Evolutionary conservation across 129 eudicot genomes (phyloP).

Genomic region (Pseudognaphalium luteoalbum): DNA sequence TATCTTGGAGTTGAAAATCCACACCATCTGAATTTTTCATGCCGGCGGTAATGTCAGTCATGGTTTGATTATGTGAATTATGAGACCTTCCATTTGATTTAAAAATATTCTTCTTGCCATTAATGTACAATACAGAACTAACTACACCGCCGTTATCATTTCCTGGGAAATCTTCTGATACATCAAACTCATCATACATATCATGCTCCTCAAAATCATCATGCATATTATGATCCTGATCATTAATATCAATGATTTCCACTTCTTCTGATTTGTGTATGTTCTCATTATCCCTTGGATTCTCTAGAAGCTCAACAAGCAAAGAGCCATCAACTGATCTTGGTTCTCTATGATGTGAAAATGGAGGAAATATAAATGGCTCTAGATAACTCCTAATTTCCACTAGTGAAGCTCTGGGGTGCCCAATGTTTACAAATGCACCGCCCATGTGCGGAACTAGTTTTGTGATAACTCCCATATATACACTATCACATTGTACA

Average conservation of each 20-base stretch:
- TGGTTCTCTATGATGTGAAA: constrained; percentile 41
- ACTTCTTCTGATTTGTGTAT: constrained; percentile 38
- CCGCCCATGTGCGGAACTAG: constrained; percentile 93
- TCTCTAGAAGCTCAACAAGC: constrained; percentile 43
- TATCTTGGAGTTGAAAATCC: constrained; percentile 35
- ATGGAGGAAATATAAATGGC: constrained; percentile 78
- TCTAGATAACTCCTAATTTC: constrained; percentile 53
- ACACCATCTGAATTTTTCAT: constrained; percentile 16
- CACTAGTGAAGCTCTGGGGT: constrained; percentile 70
- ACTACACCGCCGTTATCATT: constrained; percentile 56
- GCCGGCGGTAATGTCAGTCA: constrained; percentile 13
- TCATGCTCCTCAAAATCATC: constrained; percentile 67
- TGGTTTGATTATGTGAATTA: constrained; percentile 34
- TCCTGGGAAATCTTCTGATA: constrained; percentile 40
- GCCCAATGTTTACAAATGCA: constrained; percentile 92
- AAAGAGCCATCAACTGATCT: constrained; percentile 40
- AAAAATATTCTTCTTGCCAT: constrained; percentile 35
- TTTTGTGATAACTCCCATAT: constrained; percentile 74
- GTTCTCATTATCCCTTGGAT: constrained; percentile 38
- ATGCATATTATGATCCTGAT: constrained; percentile 35
- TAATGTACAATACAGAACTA: constrained; percentile 36
- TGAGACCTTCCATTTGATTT: constrained; percentile 37
- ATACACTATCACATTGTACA: constrained; percentile 93
- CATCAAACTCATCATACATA: constrained; percentile 48
- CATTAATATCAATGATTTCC: constrained; percentile 41